Base-by-base conservation (phyloP, 129 eudicot species). In the Silybum marianum region DNA sequence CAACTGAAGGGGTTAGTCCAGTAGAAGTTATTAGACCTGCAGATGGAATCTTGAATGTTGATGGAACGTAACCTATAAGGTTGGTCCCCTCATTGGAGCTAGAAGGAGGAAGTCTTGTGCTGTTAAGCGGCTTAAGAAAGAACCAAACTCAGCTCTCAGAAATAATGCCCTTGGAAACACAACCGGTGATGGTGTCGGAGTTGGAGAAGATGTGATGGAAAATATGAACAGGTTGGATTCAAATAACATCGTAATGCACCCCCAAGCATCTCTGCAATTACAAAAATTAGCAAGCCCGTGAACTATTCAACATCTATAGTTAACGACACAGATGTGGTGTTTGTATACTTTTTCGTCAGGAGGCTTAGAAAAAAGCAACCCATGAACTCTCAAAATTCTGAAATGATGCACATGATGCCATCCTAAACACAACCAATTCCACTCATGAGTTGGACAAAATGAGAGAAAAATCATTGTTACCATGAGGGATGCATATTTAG, bases 71-170 rank as follows among this genome's bases (percentile, higher is more conserved):
- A 38, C 9, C 74, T 21, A 76, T 71, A 78, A 89, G 82, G 34
- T 24, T 81, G 67, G 87, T 82, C 89, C 87, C 0, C 83, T 80
- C 16, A 60, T 81, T 84, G 87, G 93, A 51, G 83, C 98, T 62
- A 85, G 83, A 42, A 88, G 86, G 82, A 92, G 97, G 87, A 95
- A 95, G 51, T 86, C 98, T 22, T 91, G 88, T 78, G 90, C 85
- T 44, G 98, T 95, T 18, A 89, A 84, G 70, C 85, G 97, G 89
- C 93, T 89, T 80, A 86, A 82, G 78, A 83, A 84, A 39, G 92
- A 88, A 13, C 54, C 86, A 32, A 73, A 71, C 42, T 63, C 84
- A 1, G 39, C 26, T 69, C 25, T 69, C 2, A 58, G 19, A 46
- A 77, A 84, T 65, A 83, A 83, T 77, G 81, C 65, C 16, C 25